These are phyloP conservation scores for Dryas integrifolia DNA, from an alignment of 331 rosid species.

Conservation along the genomic window DNA sequence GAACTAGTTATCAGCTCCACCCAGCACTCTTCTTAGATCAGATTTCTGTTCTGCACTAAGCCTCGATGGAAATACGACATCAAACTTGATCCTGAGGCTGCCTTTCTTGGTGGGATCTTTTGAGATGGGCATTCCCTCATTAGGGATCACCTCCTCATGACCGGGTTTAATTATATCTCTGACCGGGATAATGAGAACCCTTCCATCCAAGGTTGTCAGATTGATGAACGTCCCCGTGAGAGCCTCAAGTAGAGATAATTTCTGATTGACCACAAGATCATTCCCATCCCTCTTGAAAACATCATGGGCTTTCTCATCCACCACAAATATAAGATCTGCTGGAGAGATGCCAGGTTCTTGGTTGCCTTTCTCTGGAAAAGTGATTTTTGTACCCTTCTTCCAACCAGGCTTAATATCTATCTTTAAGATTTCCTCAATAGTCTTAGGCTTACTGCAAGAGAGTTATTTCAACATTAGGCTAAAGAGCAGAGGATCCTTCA, in stretches of 20 bases:
- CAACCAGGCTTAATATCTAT: constrained; percentile 74
- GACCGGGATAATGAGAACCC: constrained; percentile 41
- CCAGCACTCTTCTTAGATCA: constrained; percentile 50
- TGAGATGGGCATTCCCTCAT: constrained; percentile 78
- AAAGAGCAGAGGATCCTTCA: neutral
- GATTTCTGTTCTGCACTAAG: constrained; percentile 52
- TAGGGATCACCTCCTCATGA: constrained; percentile 40
- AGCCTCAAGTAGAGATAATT: constrained; percentile 54
- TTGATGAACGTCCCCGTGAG: constrained; percentile 47
- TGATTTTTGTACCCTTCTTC: constrained; percentile 81
- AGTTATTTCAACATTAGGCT: constrained; percentile 17
- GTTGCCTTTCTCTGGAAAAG: constrained; percentile 65
- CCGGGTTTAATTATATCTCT: constrained; percentile 62
- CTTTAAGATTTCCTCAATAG: constrained; percentile 52
- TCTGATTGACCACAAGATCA: constrained; percentile 45
- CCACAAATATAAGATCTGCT: constrained; percentile 57
- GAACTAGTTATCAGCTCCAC: constrained; percentile 35
- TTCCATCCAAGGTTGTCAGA: constrained; percentile 61
- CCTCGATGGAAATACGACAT: constrained; percentile 52
- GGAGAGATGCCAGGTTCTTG: constrained; percentile 50
- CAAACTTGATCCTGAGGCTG: constrained; percentile 58
- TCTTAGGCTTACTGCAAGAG: constrained; percentile 42
- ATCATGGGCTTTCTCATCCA: constrained; percentile 64
- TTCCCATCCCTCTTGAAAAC: constrained; percentile 61
- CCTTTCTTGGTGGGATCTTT: constrained; percentile 67